phyloP scores from a whole-genome alignment of 768 basidiomycete species.

The Albatrellus ellisii region DNA sequence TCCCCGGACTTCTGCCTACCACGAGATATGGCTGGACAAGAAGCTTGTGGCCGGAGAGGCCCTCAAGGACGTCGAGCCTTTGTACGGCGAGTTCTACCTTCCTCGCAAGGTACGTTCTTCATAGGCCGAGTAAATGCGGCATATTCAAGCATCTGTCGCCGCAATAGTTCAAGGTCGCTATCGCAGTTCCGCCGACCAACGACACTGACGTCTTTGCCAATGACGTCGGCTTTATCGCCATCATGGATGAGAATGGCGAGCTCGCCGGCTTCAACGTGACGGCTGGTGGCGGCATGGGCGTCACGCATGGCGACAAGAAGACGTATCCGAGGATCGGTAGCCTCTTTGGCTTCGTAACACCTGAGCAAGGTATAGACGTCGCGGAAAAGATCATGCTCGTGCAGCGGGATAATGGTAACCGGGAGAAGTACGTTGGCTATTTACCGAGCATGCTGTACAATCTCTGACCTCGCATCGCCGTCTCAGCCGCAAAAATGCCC shows the following conservation, averaged over 20 bases:
- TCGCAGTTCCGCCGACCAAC: slow-evolving; percentile 93
- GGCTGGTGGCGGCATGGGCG: slow-evolving; percentile 97
- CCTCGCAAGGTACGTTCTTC: slow-evolving; percentile 66
- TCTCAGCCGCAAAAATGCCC: slow-evolving; percentile 51
- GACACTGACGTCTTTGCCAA: slow-evolving; percentile 94
- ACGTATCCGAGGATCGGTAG: slow-evolving; percentile 88
- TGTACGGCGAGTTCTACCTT: slow-evolving; percentile 97
- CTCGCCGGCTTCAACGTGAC: slow-evolving; percentile 89
- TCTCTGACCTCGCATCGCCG: background rate
- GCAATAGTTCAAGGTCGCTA: slow-evolving; percentile 86
- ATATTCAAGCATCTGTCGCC: slow-evolving; percentile 6
- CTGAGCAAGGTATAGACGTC: slow-evolving; percentile 72
- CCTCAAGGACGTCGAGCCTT: slow-evolving; percentile 85
- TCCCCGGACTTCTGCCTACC: slow-evolving; percentile 87
- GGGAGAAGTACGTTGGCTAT: slow-evolving; percentile 54
- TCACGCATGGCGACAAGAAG: slow-evolving; percentile 97
- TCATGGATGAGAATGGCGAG: slow-evolving; percentile 61
- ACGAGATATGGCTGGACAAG: slow-evolving; percentile 99
- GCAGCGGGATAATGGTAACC: slow-evolving; percentile 94
- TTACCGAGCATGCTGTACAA: background rate
- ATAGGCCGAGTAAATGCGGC: background rate
- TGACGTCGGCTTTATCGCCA: slow-evolving; percentile 94
- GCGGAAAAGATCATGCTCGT: slow-evolving; percentile 91
- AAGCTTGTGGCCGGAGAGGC: slow-evolving; percentile 92
- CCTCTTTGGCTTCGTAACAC: slow-evolving; percentile 85